Evolutionary conservation across 345 rosid species (phyloP).

Genomic region (Eucalyptus marginata): DNA sequence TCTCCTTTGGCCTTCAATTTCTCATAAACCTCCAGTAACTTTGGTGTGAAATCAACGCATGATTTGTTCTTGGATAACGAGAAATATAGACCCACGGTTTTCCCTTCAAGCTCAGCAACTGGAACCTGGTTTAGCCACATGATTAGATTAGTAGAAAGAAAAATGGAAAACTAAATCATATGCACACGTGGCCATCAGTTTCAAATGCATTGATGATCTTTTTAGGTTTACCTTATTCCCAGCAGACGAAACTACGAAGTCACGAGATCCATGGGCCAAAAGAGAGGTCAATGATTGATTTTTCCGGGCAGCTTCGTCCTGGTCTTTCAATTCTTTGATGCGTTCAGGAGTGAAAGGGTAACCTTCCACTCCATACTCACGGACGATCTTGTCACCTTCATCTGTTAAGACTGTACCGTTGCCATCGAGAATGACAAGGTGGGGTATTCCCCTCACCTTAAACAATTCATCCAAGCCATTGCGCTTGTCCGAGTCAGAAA

Average conservation of each 20-base stretch:
- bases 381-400: constrained; percentile 28
- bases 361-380: constrained; percentile 43
- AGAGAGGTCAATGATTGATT: constrained; percentile 48
- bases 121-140: constrained; percentile 4
- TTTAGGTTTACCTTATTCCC: not conserved
- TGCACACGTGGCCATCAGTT: not conserved
- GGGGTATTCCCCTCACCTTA: constrained; percentile 54
- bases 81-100: constrained; percentile 16
- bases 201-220: not conserved
- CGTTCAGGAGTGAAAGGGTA: constrained; percentile 53
- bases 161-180: not conserved
- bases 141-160: not conserved
- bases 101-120: constrained; percentile 25
- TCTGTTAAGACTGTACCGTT: constrained; percentile 28
- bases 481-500: constrained; percentile 42
- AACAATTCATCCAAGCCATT: constrained; percentile 30
- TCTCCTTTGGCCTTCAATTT: constrained; percentile 13
- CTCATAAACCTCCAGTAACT: constrained; percentile 9
- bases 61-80: not conserved
- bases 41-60: constrained; percentile 7
- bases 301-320: constrained; percentile 35
- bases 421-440: constrained; percentile 55
- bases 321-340: constrained; percentile 44
- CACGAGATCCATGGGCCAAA: constrained; percentile 36
- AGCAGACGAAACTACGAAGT: constrained; percentile 38